These are phyloP conservation scores for Tolypocladium paradoxum DNA, from an alignment of 2,329 filamentous ascomycete genomes.

Conservation along the genomic window DNA sequence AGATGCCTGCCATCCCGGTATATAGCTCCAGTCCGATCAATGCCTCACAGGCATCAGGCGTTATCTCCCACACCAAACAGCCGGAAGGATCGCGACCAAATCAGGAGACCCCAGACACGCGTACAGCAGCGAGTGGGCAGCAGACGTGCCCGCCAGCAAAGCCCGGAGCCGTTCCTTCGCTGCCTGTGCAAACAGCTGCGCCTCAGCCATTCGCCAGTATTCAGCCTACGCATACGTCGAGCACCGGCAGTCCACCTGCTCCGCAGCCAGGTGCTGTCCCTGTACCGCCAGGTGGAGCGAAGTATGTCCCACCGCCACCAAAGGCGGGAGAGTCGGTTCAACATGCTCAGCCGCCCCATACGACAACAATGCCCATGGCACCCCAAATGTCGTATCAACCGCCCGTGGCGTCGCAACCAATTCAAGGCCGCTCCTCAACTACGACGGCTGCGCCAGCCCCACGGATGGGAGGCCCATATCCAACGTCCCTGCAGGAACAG, in stretches of 20 bases:
- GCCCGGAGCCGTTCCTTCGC: constrained; percentile 33
- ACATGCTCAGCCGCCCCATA: constrained; percentile 18
- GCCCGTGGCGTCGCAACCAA: constrained; percentile 28
- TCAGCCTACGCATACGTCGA: constrained; percentile 32
- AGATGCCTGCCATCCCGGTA: constrained; percentile 52
- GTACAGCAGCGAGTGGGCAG: constrained; percentile 9
- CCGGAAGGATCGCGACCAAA: neutral
- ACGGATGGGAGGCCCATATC: constrained; percentile 13
- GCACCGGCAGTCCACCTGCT: constrained; percentile 32
- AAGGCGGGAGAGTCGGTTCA: constrained; percentile 34
- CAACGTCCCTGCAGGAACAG: constrained; percentile 15
- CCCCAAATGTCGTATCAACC: constrained; percentile 39
- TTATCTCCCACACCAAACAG: constrained; percentile 32
- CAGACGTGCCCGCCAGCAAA: constrained; percentile 29
- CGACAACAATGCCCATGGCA: constrained; percentile 32
- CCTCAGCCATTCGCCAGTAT: constrained; percentile 21
- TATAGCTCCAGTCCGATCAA: constrained; percentile 50
- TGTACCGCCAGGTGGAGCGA: constrained; percentile 21
- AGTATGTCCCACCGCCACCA: constrained; percentile 37
- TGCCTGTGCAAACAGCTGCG: constrained; percentile 32
- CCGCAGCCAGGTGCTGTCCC: constrained; percentile 50
- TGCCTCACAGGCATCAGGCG: constrained; percentile 39
- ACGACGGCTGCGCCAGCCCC: constrained; percentile 20
- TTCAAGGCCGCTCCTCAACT: constrained; percentile 35
- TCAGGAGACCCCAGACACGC: constrained; percentile 17